These are phyloP conservation scores for Pythium sp. DNA, from an alignment of 352 stramenopile genomes.

Conservation along the genomic window DNA sequence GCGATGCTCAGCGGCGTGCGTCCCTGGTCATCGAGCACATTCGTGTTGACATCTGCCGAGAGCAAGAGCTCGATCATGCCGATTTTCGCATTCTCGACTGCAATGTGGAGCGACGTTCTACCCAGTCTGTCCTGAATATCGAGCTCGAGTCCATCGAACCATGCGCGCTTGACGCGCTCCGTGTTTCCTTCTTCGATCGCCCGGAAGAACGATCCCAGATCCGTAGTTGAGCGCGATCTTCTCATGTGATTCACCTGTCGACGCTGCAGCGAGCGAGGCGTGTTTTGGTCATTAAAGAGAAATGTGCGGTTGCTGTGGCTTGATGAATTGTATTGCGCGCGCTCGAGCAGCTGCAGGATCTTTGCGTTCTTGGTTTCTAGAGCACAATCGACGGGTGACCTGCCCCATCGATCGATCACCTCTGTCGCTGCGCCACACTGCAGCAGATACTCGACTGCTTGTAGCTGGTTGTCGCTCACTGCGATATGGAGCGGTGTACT, in stretches of 20 bases:
- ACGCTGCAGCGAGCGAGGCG: slow-evolving; percentile 5
- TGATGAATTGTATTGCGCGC: slow-evolving; percentile 23
- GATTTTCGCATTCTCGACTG: slow-evolving; percentile 67
- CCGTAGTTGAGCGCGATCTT: slow-evolving; percentile 30
- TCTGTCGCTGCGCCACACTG: slow-evolving; percentile 51
- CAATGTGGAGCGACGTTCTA: slow-evolving; percentile 73
- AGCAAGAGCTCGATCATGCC: slow-evolving; percentile 74
- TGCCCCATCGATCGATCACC: slow-evolving; percentile 64
- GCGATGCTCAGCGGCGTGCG: slow-evolving; percentile 69
- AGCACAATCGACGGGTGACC: slow-evolving; percentile 67
- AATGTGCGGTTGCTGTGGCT: slow-evolving; percentile 20
- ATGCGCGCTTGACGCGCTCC: slow-evolving; percentile 74
- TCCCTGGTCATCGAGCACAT: slow-evolving; percentile 47
- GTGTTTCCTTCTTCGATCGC: slow-evolving; percentile 63
- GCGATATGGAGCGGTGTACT: slow-evolving; percentile 80
- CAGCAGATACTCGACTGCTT: slow-evolving; percentile 61
- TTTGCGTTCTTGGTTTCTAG: slow-evolving; percentile 47
- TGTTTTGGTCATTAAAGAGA: slow-evolving; percentile 16
- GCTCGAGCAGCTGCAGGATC: slow-evolving; percentile 48
- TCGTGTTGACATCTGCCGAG: slow-evolving; percentile 63
- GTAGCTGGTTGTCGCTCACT: slow-evolving; percentile 55
- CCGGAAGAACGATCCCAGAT: slow-evolving; percentile 49
- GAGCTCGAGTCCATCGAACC: slow-evolving; percentile 63
- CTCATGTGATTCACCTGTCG: slow-evolving; percentile 17
- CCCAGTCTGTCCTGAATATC: slow-evolving; percentile 50